A percentile compares a stretch with the other conserved stretches of the same genome.
phyloP scores from a whole-genome alignment of 192 early-diverging fungal species.

The Backusella australiensis region DNA sequence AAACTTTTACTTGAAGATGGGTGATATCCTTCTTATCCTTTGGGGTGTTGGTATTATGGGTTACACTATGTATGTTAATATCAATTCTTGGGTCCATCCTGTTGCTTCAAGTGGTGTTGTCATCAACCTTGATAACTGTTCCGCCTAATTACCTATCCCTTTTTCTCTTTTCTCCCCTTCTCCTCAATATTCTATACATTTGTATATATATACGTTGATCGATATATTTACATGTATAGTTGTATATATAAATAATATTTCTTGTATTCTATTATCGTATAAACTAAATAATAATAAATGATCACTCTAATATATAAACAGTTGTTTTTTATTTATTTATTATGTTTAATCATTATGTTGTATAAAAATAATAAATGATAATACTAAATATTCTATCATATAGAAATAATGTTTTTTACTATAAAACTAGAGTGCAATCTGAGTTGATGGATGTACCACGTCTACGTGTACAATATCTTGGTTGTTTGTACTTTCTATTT shows the following conservation, averaged over 20 bases:
- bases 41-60: constrained; percentile 64
- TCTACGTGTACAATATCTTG: not conserved
- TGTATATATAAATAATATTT: not conserved
- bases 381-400: not conserved
- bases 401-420: not conserved
- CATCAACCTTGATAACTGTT: not conserved
- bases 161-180: not conserved
- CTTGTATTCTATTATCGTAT: not conserved
- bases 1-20: constrained; percentile 35
- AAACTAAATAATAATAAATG: not conserved
- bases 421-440: not conserved
- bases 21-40: constrained; percentile 58
- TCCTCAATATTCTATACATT: not conserved
- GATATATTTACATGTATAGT: not conserved
- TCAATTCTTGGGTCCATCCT: constrained; percentile 44
- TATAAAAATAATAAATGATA: not conserved
- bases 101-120: not conserved
- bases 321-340: not conserved
- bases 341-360: not conserved
- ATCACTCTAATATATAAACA: not conserved
- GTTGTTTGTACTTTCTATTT: not conserved
- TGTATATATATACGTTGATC: not conserved
- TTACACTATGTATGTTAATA: constrained; percentile 76
- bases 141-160: not conserved
- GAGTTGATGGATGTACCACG: not conserved